phyloP scores from a whole-genome alignment of 176 grass and related monocot species.

The Bromus sterilis region DNA sequence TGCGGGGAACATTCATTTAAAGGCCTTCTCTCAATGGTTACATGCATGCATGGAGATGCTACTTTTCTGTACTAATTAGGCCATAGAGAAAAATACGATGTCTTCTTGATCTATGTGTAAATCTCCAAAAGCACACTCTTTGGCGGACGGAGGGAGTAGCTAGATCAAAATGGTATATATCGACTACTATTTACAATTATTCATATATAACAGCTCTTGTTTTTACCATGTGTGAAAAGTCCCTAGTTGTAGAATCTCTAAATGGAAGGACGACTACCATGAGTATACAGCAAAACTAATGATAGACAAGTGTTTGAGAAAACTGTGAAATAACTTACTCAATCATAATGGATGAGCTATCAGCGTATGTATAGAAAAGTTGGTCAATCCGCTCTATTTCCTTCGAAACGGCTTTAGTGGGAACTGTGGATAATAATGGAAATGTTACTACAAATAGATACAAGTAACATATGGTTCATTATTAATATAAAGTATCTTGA shows the following conservation, averaged over 20 bases:
- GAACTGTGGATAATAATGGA: slow-evolving; percentile 31
- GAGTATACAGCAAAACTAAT: slow-evolving; percentile 10
- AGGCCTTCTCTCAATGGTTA: too few relatives aligned
- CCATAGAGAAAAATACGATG: too few relatives aligned
- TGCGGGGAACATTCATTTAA: too few relatives aligned
- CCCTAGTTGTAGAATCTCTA: neutral
- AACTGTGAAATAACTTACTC: slow-evolving; percentile 55
- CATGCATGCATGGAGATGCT: too few relatives aligned
- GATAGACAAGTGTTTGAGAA: neutral
- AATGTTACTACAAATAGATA: slow-evolving; percentile 12
- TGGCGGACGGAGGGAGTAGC: too few relatives aligned
- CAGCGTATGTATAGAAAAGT: slow-evolving; percentile 80
- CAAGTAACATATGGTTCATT: neutral
- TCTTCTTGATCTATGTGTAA: too few relatives aligned
- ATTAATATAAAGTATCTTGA: neutral
- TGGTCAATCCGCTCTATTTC: slow-evolving; percentile 93
- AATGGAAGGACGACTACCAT: neutral
- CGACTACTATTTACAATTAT: neutral
- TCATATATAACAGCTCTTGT: neutral
- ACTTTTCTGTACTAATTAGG: too few relatives aligned
- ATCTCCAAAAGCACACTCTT: too few relatives aligned
- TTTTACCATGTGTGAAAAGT: neutral
- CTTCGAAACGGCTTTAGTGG: slow-evolving; percentile 82
- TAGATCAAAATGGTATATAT: slow-evolving; percentile 1
- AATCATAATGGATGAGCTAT: slow-evolving; percentile 61